These are phyloP conservation scores for Daldinia bambusicola DNA, from an alignment of 495 filamentous ascomycete genomes.

Conservation along the genomic window DNA sequence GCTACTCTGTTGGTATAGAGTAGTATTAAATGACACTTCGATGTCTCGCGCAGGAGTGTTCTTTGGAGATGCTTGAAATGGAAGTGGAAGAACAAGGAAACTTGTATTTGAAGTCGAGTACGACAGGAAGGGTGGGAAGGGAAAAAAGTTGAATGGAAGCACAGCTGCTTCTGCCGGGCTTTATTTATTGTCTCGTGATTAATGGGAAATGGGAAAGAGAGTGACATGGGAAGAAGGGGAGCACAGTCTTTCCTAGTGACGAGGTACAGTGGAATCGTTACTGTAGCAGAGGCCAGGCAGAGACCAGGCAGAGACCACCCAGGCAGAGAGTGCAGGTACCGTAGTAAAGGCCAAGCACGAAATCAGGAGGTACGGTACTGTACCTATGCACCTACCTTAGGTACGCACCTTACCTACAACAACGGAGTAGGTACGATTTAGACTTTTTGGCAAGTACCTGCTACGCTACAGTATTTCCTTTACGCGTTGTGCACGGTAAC, in stretches of 20 bases:
- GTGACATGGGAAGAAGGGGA: conserved; percentile 49
- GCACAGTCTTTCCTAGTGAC: conserved; percentile 32
- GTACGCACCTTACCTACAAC: no score
- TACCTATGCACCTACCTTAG: no score
- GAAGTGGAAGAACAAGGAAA: conserved; percentile 40
- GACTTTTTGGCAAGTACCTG: conserved; percentile 23
- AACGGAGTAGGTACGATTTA: neutral
- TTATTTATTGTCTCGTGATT: conserved; percentile 53
- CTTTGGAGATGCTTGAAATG: conserved; percentile 27
- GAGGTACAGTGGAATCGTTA: conserved; percentile 28
- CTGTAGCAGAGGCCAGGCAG: conserved; percentile 18
- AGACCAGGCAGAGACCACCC: no score
- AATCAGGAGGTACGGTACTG: no score
- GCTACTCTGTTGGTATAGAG: conserved; percentile 40
- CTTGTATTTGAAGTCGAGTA: conserved; percentile 43
- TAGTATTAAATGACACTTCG: conserved; percentile 47
- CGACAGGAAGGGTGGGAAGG: conserved; percentile 43
- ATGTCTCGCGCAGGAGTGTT: conserved; percentile 39
- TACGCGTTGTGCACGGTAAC: conserved; percentile 19
- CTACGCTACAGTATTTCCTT: conserved; percentile 22
- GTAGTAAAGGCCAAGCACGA: conserved; percentile 25
- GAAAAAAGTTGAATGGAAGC: conserved; percentile 42
- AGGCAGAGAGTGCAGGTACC: no score
- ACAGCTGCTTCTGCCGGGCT: conserved; percentile 45
- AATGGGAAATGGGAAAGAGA: conserved; percentile 41